Evolutionary conservation across 2,329 filamentous ascomycete species (phyloP).

Genomic region (Cytospora chrysosperma): DNA sequence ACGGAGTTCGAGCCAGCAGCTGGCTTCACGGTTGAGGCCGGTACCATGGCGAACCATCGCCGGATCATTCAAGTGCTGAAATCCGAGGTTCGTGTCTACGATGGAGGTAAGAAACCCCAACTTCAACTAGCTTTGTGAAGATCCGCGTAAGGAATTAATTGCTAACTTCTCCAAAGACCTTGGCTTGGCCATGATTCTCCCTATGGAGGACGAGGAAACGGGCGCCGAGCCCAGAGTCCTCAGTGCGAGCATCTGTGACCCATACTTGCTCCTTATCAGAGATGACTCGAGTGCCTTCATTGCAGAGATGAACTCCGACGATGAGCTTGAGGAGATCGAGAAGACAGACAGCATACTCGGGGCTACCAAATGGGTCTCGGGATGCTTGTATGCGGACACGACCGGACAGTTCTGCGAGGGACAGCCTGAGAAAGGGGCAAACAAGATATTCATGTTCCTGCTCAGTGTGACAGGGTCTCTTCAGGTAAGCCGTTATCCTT

Average conservation of each 20-base stretch:
- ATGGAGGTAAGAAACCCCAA: conserved; percentile 64
- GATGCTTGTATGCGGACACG: conserved; percentile 76
- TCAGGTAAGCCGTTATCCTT: conserved; percentile 54
- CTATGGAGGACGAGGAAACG: conserved; percentile 88
- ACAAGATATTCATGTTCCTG: conserved; percentile 70
- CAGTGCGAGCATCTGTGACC: conserved; percentile 81
- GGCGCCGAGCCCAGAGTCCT: conserved; percentile 76
- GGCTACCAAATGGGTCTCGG: conserved; percentile 74
- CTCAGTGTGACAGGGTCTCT: conserved; percentile 73
- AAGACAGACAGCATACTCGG: conserved; percentile 56
- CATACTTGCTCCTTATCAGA: conserved; percentile 77
- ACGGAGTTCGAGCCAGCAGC: conserved; percentile 92
- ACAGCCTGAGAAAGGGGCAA: conserved; percentile 40
- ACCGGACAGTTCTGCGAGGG: conserved; percentile 52
- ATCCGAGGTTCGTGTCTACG: conserved; percentile 86
- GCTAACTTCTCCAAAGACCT: conserved; percentile 60
- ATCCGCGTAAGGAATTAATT: neutral
- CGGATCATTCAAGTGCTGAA: conserved; percentile 85
- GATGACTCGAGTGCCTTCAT: conserved; percentile 81
- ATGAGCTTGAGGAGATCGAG: conserved; percentile 82
- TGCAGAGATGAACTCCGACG: conserved; percentile 74
- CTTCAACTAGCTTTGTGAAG: neutral
- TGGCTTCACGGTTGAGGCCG: conserved; percentile 82
- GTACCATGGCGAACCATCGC: conserved; percentile 75
- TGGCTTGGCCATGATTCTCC: conserved; percentile 84